Base-by-base conservation (phyloP, 768 basidiomycete genomes). In the Hygrophorus russula region DNA sequence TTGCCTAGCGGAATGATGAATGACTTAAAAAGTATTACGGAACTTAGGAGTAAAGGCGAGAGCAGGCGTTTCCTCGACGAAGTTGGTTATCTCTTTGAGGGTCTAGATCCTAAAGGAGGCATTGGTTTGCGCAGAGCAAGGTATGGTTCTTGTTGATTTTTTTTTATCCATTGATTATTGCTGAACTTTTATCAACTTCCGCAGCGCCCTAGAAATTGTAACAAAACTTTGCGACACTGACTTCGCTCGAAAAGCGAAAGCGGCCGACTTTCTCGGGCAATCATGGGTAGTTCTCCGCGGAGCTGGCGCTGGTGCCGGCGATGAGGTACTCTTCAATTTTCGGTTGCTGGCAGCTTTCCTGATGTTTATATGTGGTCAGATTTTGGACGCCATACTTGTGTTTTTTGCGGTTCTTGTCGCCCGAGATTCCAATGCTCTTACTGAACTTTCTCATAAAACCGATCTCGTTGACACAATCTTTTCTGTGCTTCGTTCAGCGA, bases 71-170 rank as follows among this genome's bases (percentile, higher is more conserved):
- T 90, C 54, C 58, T 88, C 34, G 88, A 91, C 47, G 87, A 89
- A 53, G 73, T 88, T 2, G 88, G 88, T 0, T 91, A 89, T 60
- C 60, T 90, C 4, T 82, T 89, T 48, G 88, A 91, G 58, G 85
- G 88, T 0, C 70, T 90, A 60, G 74, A 77, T 19, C 51, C 59
- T 8, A 64, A 65, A 12, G 71, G 68, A 12, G 66, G 70, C 8
- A 52, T 78, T 36, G 68, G 72, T 2, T 66, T 89, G 18, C 69
- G 78, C 39, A 70, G 84, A 49, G 74, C 80, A 9, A 89, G 83
- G 86, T 83, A 17, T 36, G 28, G 8, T 41, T 30, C 2, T 6
- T 9, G 18, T n/a, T 20, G 13, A 27, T 17, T 5, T 6, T 39
- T 29, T 30, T 20, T 10, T 9, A 18, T 24, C 10, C 10, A 37